phyloP scores from a whole-genome alignment of 441 rosid genomes.

The Gossypium schwendimanii region DNA sequence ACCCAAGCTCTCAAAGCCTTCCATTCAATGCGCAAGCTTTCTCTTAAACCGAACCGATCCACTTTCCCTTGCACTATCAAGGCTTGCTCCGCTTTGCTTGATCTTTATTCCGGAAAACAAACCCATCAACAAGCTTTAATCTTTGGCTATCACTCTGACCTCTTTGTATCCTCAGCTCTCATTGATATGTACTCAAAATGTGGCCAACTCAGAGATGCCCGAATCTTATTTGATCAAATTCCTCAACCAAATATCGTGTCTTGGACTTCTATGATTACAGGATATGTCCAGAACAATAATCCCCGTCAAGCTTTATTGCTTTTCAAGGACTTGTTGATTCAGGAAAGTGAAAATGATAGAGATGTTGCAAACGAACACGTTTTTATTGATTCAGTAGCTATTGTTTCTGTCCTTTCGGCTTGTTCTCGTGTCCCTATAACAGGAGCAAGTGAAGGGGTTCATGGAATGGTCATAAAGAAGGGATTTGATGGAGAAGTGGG shows the following conservation, averaged over 20 bases:
- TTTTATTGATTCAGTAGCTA: constrained; percentile 51
- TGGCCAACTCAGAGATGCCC: constrained; percentile 42
- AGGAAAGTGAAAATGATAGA: constrained; percentile 32
- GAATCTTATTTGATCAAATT: constrained; percentile 56
- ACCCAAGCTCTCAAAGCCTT: constrained; percentile 72
- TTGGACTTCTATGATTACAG: constrained; percentile 68
- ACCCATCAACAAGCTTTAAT: constrained; percentile 74
- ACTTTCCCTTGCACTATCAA: constrained; percentile 79
- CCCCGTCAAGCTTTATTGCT: constrained; percentile 47
- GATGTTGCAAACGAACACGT: constrained; percentile 18
- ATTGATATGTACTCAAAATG: constrained; percentile 54
- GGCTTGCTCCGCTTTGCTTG: constrained; percentile 72
- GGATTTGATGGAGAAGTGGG: constrained; percentile 50
- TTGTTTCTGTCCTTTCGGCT: constrained; percentile 67
- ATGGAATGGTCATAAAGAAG: constrained; percentile 53
- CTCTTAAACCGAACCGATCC: constrained; percentile 63
- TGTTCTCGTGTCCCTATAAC: constrained; percentile 48
- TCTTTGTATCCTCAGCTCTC: constrained; percentile 52
- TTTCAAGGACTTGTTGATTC: constrained; percentile 53
- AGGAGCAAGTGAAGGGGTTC: constrained; percentile 46
- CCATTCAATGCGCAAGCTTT: constrained; percentile 66
- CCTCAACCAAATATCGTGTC: constrained; percentile 44
- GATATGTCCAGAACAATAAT: constrained; percentile 55
- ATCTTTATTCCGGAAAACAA: constrained; percentile 60
- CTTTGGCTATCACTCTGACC: constrained; percentile 52